Conservation (phyloP, 2,329 filamentous ascomycete species). For the Trichophyton schoenleinii region DNA sequence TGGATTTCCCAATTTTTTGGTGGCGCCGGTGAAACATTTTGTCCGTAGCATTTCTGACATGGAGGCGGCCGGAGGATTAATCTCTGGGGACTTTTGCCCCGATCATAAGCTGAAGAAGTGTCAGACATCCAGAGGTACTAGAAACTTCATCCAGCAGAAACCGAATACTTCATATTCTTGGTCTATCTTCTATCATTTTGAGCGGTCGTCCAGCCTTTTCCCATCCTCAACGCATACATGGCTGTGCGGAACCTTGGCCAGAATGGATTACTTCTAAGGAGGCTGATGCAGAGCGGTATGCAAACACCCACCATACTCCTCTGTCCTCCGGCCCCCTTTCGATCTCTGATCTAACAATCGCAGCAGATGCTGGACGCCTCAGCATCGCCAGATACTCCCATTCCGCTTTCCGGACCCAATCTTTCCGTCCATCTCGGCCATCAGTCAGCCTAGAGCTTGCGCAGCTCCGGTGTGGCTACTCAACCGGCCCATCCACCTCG, state of each 20-base stretch:
- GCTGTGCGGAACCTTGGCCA: conserved; percentile 2
- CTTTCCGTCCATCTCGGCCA: not conserved
- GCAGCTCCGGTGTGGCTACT: conserved; percentile 34
- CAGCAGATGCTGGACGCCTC: not conserved
- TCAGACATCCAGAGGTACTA: not conserved
- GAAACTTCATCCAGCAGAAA: not conserved
- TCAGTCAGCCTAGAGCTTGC: conserved; percentile 32
- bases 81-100: not conserved
- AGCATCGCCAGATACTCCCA: not conserved
- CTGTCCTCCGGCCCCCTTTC: too few relatives aligned
- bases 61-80: not conserved
- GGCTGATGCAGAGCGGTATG: conserved; percentile 1
- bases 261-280: conserved; percentile 3
- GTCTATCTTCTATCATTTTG: not conserved
- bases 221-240: not conserved
- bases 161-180: not conserved
- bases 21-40: not conserved
- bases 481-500: conserved; percentile 46
- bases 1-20: not conserved
- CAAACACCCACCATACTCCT: not conserved
- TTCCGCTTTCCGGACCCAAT: not conserved
- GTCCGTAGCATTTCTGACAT: not conserved
- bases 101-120: not conserved
- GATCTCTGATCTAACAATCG: not conserved
- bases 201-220: not conserved